These are phyloP conservation scores for Ceratobasidium sp. DNA, from an alignment of 1,284 basidiomycete genomes.

Conservation along the genomic window DNA sequence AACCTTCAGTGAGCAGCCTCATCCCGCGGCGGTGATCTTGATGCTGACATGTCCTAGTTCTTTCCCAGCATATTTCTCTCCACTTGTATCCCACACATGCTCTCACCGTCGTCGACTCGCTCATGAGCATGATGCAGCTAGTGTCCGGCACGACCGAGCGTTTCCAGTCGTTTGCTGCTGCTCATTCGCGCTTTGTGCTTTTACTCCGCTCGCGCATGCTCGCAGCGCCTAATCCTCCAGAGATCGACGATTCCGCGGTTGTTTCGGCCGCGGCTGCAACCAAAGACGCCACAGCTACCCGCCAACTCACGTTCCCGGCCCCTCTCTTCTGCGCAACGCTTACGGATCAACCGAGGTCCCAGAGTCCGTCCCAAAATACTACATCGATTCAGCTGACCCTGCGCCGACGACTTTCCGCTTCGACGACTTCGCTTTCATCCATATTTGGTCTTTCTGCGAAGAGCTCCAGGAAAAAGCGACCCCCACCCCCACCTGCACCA, in stretches of 20 bases:
- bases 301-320: constrained; percentile 72
- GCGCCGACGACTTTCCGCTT: constrained; percentile 1
- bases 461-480: constrained; percentile 2
- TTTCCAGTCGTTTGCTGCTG: constrained; percentile 63
- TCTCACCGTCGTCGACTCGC: constrained; percentile 58
- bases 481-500: constrained; percentile 19
- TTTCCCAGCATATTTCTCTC: constrained; percentile 69
- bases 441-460: background rate
- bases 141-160: constrained; percentile 53
- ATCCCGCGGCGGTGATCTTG: background rate
- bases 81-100: constrained; percentile 70
- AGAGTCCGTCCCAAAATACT: constrained; percentile 1
- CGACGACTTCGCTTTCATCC: background rate
- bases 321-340: constrained; percentile 60
- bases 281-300: constrained; percentile 52
- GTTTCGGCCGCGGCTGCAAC: constrained; percentile 55
- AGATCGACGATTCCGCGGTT: constrained; percentile 50
- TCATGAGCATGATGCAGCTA: constrained; percentile 28
- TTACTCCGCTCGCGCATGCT: constrained; percentile 71
- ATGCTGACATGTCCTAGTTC: constrained; percentile 58
- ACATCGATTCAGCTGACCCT: constrained; percentile 6
- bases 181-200: constrained; percentile 78
- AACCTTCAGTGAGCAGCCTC: constrained; percentile 65
- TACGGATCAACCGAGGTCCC: constrained; percentile 47
- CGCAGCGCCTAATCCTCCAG: constrained; percentile 36